Conservation (phyloP, 2,329 filamentous ascomycete genomes). For the Fusarium verticillioides region DNA sequence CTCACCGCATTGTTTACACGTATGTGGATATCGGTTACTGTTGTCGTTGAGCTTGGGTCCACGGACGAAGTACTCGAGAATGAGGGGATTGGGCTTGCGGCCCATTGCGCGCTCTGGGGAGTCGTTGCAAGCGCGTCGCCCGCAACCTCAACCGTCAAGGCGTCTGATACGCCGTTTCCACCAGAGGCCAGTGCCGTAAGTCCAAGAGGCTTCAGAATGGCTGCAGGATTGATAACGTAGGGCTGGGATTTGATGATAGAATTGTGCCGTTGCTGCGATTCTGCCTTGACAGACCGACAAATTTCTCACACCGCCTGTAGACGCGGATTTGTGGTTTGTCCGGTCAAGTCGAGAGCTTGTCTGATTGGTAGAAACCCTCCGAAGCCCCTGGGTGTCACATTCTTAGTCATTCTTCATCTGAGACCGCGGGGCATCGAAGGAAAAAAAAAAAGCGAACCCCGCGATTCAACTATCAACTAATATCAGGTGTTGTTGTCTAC, state of each 20-base stretch:
- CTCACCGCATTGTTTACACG: constrained; percentile 88
- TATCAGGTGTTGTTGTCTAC: constrained; percentile 1
- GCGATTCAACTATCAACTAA: constrained; percentile 13
- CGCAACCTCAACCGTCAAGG: constrained; percentile 39
- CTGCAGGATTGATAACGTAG: constrained; percentile 19
- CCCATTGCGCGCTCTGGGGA: constrained; percentile 68
- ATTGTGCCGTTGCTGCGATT: constrained; percentile 47
- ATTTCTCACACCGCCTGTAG: constrained; percentile 54
- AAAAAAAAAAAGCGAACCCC: constrained; percentile 25
- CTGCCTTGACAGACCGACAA: constrained; percentile 56
- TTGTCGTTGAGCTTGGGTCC: constrained; percentile 88
- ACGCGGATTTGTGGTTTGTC: constrained; percentile 40
- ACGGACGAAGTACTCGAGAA: constrained; percentile 88
- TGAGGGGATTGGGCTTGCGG: constrained; percentile 83
- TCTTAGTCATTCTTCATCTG: constrained; percentile 2
- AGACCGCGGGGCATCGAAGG: constrained; percentile 9
- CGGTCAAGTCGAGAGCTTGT: neutral
- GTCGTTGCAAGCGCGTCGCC: constrained; percentile 43
- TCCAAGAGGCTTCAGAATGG: constrained; percentile 23
- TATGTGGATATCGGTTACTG: constrained; percentile 92
- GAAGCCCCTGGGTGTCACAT: neutral
- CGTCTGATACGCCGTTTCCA: constrained; percentile 28
- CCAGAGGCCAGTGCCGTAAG: constrained; percentile 27
- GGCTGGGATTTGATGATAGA: constrained; percentile 41
- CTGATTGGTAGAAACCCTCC: constrained; percentile 29